These are phyloP conservation scores for Yamadazyma olivae DNA, from an alignment of 805 yeast species.

Conservation along the genomic window DNA sequence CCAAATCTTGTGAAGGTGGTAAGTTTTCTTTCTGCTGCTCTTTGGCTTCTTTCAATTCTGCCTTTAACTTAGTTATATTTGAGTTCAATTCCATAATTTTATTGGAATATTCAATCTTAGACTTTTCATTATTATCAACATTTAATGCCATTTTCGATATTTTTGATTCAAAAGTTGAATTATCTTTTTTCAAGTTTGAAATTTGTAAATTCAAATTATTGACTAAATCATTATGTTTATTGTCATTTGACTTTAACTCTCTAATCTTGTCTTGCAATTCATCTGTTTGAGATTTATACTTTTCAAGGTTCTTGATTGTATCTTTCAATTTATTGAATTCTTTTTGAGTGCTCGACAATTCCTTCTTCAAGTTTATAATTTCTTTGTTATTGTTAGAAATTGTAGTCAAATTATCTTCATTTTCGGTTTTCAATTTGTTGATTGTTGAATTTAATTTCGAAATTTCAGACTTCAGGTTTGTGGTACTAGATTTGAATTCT, in stretches of 20 bases:
- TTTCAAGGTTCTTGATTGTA: not conserved
- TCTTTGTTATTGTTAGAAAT: conserved; percentile 12
- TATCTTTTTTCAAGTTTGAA: conserved; percentile 6
- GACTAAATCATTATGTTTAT: conserved; percentile 6
- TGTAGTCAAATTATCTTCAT: conserved; percentile 7
- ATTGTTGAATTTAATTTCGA: conserved; percentile 6
- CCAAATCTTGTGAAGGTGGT: conserved; percentile 25
- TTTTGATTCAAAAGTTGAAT: conserved; percentile 3
- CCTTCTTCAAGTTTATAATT: conserved; percentile 7
- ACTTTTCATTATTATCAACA: conserved; percentile 15
- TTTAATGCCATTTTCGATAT: conserved; percentile 21
- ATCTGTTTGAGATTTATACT: not conserved
- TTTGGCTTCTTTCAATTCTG: conserved; percentile 11
- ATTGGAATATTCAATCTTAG: conserved; percentile 25
- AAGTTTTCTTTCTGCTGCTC: conserved; percentile 35
- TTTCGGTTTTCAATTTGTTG: conserved; percentile 10
- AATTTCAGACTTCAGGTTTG: conserved; percentile 7
- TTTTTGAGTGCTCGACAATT: conserved; percentile 5
- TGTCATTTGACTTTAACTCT: conserved; percentile 2
- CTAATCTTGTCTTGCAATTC: conserved; percentile 5
- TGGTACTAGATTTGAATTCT: conserved; percentile 1
- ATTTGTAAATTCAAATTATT: conserved; percentile 7
- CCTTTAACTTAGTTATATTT: conserved; percentile 20
- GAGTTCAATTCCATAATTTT: conserved; percentile 23
- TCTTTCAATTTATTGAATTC: conserved; percentile 2